Evolutionary conservation across 768 basidiomycete genomes (phyloP).

Genomic region (Aureoboletus auriporus): DNA sequence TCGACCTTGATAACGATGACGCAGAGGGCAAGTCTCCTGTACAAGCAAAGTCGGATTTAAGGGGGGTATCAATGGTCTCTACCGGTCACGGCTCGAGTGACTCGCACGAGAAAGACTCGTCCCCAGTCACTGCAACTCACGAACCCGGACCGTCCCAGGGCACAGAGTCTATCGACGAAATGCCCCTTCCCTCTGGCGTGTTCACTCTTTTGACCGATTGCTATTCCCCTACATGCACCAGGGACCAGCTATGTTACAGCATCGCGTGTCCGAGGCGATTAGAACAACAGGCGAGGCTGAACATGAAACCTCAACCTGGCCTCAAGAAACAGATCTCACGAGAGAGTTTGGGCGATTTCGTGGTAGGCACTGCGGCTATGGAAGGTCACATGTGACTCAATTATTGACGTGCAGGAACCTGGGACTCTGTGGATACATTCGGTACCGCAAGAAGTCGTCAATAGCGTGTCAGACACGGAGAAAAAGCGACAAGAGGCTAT

Average conservation of each 20-base stretch:
- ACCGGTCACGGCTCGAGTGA: conserved; percentile 32
- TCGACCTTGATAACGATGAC: conserved; percentile 35
- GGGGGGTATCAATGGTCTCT: conserved; percentile 24
- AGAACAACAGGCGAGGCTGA: conserved; percentile 91
- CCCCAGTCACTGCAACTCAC: conserved; percentile 20
- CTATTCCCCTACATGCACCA: conserved; percentile 95
- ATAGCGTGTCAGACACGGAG: conserved; percentile 88
- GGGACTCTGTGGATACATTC: conserved; percentile 95
- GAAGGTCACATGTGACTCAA: conserved; percentile 4
- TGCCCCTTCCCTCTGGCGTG: conserved; percentile 83
- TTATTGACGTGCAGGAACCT: conserved; percentile 49
- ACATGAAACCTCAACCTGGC: conserved; percentile 91
- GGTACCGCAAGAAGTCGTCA: conserved; percentile 90
- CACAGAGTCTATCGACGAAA: conserved; percentile 52
- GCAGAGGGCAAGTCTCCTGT: conserved; percentile 27
- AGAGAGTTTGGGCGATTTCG: conserved; percentile 77
- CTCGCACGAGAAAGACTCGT: conserved; percentile 33
- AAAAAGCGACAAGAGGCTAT: conserved; percentile 97
- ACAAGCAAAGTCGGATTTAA: conserved; percentile 16
- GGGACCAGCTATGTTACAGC: conserved; percentile 93
- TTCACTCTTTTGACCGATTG: conserved; percentile 97
- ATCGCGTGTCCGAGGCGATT: conserved; percentile 92
- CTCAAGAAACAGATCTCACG: conserved; percentile 79
- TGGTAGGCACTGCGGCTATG: conserved; percentile 40
- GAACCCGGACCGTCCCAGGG: conserved; percentile 32